Percentiles rank a stretch among this genome's conserved stretches.
These are phyloP conservation scores for Fusarium sp. DNA, from an alignment of 2,329 filamentous ascomycete species.

Conservation along the genomic window DNA sequence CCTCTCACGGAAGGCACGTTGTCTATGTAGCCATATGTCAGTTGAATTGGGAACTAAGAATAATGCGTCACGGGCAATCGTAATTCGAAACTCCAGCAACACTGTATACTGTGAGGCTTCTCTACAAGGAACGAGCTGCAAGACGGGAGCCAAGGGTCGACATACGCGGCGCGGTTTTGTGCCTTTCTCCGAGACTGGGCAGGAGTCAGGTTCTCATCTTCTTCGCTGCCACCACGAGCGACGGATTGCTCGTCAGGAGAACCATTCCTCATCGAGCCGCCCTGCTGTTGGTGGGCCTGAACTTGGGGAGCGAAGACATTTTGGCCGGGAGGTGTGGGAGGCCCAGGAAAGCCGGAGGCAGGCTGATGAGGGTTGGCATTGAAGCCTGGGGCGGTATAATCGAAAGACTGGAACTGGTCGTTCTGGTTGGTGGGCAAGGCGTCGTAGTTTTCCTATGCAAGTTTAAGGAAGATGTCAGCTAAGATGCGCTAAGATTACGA, in stretches of 20 bases:
- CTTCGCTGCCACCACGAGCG: constrained; percentile 60
- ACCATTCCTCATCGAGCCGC: constrained; percentile 36
- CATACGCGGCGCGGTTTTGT: constrained; percentile 71
- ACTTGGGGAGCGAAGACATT: constrained; percentile 45
- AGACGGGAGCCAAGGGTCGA: constrained; percentile 37
- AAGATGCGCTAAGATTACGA: constrained; percentile 13
- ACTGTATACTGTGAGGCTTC: background rate
- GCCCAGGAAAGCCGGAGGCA: constrained; percentile 55
- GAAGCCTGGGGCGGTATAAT: constrained; percentile 53
- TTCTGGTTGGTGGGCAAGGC: constrained; percentile 54
- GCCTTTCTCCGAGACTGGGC: constrained; percentile 69
- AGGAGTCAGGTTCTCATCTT: constrained; percentile 66
- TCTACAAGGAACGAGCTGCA: background rate
- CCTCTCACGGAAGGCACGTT: constrained; percentile 94
- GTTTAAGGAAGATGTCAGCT: constrained; percentile 24
- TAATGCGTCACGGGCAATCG: background rate
- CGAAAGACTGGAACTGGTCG: constrained; percentile 62
- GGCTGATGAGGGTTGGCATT: constrained; percentile 49
- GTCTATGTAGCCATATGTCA: constrained; percentile 62
- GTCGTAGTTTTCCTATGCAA: constrained; percentile 61
- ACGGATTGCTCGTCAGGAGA: constrained; percentile 49
- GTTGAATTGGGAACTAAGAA: background rate
- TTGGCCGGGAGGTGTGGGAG: constrained; percentile 64
- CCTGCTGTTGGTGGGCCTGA: constrained; percentile 38
- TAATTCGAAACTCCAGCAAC: background rate